Conservation (phyloP, 2,329 filamentous ascomycete species). For the Diaporthe sp. region DNA sequence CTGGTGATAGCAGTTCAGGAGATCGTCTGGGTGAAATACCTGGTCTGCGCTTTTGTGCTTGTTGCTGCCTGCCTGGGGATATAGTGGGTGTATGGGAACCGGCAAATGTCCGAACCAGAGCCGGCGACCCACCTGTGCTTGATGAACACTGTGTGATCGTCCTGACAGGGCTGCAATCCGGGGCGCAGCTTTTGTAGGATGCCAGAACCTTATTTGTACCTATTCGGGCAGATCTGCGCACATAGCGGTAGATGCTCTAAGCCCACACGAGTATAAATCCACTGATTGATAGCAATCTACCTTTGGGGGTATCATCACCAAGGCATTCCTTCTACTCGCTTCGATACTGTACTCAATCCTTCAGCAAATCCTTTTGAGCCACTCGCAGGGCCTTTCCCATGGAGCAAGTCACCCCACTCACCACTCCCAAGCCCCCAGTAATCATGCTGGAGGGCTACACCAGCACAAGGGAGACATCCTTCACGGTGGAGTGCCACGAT, state of each 20-base stretch:
- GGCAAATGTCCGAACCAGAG: background rate
- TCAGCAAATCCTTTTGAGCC: background rate
- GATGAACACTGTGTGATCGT: background rate
- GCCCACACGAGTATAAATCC: background rate
- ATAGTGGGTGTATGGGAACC: conserved; percentile 13
- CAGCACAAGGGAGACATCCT: background rate
- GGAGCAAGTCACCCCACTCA: background rate
- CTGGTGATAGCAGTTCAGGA: conserved; percentile 31
- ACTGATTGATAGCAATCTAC: background rate
- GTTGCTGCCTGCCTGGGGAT: conserved; percentile 6
- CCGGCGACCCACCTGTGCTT: background rate
- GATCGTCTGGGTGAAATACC: conserved; percentile 5
- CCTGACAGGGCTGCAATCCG: background rate
- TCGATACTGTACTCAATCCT: background rate
- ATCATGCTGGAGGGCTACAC: background rate
- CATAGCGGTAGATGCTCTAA: background rate
- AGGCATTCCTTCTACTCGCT: background rate
- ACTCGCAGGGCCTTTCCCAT: background rate
- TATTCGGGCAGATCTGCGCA: background rate
- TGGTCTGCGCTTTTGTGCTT: background rate
- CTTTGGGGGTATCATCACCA: background rate
- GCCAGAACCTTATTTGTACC: background rate
- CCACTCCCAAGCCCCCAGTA: background rate
- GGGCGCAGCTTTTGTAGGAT: background rate
- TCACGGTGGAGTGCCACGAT: conserved; percentile 4